These are phyloP conservation scores for Leishmania amazonensis DNA, from an alignment of 208 protist genomes.

Conservation along the genomic window DNA sequence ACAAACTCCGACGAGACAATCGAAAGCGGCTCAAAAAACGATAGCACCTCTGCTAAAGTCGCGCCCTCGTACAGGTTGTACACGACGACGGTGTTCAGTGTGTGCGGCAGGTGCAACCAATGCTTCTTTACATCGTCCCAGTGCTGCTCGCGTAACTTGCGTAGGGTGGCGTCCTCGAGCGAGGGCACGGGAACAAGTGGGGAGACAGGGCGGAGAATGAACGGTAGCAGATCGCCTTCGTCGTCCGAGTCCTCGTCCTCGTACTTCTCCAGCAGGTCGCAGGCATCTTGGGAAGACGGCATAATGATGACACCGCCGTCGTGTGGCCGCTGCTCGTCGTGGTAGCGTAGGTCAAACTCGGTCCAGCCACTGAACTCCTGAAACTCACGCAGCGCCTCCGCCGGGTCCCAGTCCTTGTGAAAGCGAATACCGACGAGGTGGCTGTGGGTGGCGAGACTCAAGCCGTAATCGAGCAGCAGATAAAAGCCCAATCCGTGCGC, in stretches of 20 bases:
- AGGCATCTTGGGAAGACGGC: conserved; percentile 77
- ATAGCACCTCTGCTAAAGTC: conserved; percentile 58
- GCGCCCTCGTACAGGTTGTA: conserved; percentile 79
- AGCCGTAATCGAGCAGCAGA: conserved; percentile 72
- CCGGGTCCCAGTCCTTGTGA: conserved; percentile 54
- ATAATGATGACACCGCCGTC: conserved; percentile 83
- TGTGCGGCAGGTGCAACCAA: conserved; percentile 69
- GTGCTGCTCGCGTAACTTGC: conserved; percentile 71
- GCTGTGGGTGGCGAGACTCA: conserved; percentile 75
- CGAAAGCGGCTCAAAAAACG: conserved; percentile 48
- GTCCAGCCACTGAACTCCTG: conserved; percentile 81
- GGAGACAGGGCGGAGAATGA: conserved; percentile 75
- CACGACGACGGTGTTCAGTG: conserved; percentile 74
- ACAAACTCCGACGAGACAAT: conserved; percentile 52
- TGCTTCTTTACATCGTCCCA: conserved; percentile 74
- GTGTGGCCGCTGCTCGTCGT: conserved; percentile 61
- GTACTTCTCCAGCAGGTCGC: conserved; percentile 85
- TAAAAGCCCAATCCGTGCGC: conserved; percentile 79
- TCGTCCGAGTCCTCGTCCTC: conserved; percentile 91
- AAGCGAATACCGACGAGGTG: conserved; percentile 79
- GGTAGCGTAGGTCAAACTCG: conserved; percentile 75
- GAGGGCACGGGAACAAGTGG: conserved; percentile 71
- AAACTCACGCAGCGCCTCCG: conserved; percentile 73
- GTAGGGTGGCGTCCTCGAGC: conserved; percentile 78
- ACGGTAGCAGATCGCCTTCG: conserved; percentile 78